Evolutionary conservation across 1,284 basidiomycete species (phyloP).

Genomic region (Ustilago cynodontis): DNA sequence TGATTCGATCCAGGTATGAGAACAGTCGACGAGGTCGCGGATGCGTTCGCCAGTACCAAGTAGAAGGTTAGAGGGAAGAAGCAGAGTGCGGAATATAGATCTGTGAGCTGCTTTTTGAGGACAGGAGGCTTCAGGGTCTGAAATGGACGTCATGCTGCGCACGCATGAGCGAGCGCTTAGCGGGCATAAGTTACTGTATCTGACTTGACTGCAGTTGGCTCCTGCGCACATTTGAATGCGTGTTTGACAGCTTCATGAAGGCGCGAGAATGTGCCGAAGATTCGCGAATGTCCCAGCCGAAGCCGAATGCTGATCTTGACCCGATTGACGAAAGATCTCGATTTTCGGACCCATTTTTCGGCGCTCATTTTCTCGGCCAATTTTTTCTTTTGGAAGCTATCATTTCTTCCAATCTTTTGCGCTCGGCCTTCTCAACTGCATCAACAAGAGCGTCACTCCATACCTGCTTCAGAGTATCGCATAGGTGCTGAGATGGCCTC

Average conservation of each 20-base stretch:
- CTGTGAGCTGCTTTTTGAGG: background rate
- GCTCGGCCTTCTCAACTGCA: background rate
- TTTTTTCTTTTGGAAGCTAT: slow-evolving; percentile 6
- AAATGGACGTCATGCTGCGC: background rate
- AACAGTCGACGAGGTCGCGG: background rate
- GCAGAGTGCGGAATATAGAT: background rate
- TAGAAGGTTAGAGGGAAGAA: background rate
- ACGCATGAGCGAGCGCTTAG: slow-evolving; percentile 1
- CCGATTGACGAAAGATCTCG: slow-evolving; percentile 14
- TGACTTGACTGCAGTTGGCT: background rate
- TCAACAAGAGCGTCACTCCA: background rate
- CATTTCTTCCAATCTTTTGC: background rate
- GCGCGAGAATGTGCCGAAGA: slow-evolving; percentile 20
- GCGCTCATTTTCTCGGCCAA: slow-evolving; percentile 20
- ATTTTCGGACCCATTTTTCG: background rate
- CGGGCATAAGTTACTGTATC: too few relatives aligned
- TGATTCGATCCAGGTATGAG: background rate
- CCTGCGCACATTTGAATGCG: background rate
- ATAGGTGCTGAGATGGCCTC: slow-evolving; percentile 1
- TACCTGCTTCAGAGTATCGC: background rate
- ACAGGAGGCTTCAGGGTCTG: background rate
- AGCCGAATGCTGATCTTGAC: background rate
- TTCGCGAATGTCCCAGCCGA: slow-evolving; percentile 28
- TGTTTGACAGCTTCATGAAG: slow-evolving; percentile 21
- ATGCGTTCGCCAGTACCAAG: background rate